Percentiles rank a stretch among this genome's conserved stretches.
These are phyloP conservation scores for Sonneratia caseolaris DNA, from an alignment of 345 rosid genomes.

Conservation along the genomic window DNA sequence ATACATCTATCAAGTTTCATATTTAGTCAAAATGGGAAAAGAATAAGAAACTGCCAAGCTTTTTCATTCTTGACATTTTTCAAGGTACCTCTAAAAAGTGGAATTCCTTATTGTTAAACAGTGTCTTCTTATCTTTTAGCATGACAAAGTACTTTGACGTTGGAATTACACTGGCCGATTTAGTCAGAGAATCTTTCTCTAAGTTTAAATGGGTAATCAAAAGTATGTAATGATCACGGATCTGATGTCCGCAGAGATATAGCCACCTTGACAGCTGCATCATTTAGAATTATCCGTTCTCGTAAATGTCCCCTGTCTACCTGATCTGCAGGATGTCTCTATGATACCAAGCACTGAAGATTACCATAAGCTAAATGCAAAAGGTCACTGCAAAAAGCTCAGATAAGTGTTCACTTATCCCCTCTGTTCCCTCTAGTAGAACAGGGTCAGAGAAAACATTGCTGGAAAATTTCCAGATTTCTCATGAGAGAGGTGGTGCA, in stretches of 20 bases:
- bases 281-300: not conserved
- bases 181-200: too few relatives aligned
- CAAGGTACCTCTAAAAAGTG: not conserved
- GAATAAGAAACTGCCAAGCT: too few relatives aligned
- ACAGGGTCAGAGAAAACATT: slow-evolving; percentile 25
- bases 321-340: slow-evolving; percentile 52
- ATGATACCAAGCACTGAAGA: slow-evolving; percentile 79
- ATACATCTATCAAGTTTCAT: not conserved
- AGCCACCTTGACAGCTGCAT: not conserved
- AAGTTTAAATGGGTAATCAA: too few relatives aligned
- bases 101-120: not conserved
- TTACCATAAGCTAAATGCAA: slow-evolving; percentile 49
- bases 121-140: not conserved
- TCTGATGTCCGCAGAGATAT: not conserved
- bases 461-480: slow-evolving; percentile 23
- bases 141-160: not conserved
- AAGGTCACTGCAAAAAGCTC: slow-evolving; percentile 53
- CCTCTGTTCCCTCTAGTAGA: slow-evolving; percentile 36
- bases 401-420: slow-evolving; percentile 60
- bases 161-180: not conserved
- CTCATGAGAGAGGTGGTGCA: slow-evolving; percentile 3
- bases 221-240: too few relatives aligned
- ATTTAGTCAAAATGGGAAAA: not conserved
- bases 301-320: not conserved
- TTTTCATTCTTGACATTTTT: not conserved